Conservation (phyloP, 2,329 filamentous ascomycete species). For the Colletotrichum acutatum region DNA sequence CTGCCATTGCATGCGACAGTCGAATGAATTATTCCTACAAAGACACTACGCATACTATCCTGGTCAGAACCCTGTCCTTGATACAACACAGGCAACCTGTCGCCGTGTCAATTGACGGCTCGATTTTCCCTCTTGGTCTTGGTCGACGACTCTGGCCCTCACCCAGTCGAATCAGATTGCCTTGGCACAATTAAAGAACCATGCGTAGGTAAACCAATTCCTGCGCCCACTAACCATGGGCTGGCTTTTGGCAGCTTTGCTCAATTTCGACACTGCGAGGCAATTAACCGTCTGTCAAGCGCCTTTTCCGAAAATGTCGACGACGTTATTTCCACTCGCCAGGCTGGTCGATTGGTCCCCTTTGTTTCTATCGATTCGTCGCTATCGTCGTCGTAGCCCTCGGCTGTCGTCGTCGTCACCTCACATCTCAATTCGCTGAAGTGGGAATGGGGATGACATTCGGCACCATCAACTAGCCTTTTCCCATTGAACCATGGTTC, state of each 20-base stretch:
- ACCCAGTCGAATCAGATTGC: constrained; percentile 16
- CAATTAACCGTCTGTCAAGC: constrained; percentile 4
- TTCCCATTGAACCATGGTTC: background rate
- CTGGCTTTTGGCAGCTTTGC: constrained; percentile 8
- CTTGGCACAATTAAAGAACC: constrained; percentile 33
- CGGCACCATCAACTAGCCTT: background rate
- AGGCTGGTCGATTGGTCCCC: background rate
- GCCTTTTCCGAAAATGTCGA: constrained; percentile 17
- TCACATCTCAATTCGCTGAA: constrained; percentile 3
- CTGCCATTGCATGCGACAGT: background rate
- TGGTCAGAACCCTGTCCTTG: constrained; percentile 6
- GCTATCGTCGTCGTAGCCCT: background rate
- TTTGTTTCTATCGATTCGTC: background rate
- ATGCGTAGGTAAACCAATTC: constrained; percentile 20
- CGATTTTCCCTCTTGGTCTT: constrained; percentile 9
- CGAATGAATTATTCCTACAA: background rate
- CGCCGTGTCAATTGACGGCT: constrained; percentile 20
- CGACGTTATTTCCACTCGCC: background rate
- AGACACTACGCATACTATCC: background rate
- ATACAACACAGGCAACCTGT: constrained; percentile 17
- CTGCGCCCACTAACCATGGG: background rate
- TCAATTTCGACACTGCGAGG: constrained; percentile 24
- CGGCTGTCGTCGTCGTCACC: constrained; percentile 6
- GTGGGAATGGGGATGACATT: background rate
- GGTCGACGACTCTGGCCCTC: background rate